Base-by-base conservation (phyloP, 768 basidiomycete species). In the Leccinum aurantiacum region DNA sequence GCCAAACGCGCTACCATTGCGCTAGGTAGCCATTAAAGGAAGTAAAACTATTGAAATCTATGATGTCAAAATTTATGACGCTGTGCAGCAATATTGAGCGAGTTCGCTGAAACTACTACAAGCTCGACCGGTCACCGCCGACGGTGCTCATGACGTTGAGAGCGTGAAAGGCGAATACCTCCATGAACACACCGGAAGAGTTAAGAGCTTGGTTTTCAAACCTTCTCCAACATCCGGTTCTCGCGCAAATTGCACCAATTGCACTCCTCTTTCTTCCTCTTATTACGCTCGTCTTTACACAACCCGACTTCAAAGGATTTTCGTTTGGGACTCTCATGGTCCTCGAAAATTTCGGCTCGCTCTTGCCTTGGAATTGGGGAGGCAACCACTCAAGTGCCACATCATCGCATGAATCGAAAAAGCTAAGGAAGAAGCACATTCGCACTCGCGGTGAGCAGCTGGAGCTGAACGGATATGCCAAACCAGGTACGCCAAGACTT, bases 1-100 rank as follows among this genome's bases (percentile, higher is more conserved):
- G 89, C 89, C 89, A 90, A 89, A 91, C 88, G 89, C 89, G 89
- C 89, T 91, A 90, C 89, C 89, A 90, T 91, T 90, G 89, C 87
- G 89, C 89, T 78, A 91, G 87, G 87, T 84, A 86, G 83, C 84
- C 86, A 75, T 78, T 53, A 6, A 11, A 1, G 47, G 6, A 52
- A 17, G 0, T 0, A 0, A 0, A 0, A 1, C 7, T 5, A 14
- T 25, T 1, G 1, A 1, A 1, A 2, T 38, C 48, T 1, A 54
- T 22, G 3, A 47, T 41, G 19, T 46, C 9, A 44, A 14, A n/a
- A 44, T 10, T 3, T n/a, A n/a, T 11, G 17, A 37, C 33, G 10
- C 13, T 46, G 29, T 56, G 48, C 47, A 59, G 59, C 53, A 13
- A 56, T 63, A 62, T 63, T 53, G 63, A 67, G 67, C 60, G 60